Conservation (phyloP, 352 stramenopile species). For the Peronospora tabacina region DNA sequence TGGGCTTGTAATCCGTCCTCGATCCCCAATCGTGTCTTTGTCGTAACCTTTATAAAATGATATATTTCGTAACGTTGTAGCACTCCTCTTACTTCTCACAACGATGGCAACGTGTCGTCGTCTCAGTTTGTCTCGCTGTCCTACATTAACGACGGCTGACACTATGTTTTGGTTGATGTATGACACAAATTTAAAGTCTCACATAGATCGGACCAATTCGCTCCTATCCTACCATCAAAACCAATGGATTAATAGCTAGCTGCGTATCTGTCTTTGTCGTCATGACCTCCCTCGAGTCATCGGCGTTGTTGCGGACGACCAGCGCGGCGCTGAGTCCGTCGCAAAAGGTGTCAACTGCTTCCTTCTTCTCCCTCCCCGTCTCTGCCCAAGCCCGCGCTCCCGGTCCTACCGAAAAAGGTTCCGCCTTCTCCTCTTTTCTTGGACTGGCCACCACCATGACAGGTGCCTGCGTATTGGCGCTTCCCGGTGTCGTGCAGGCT, state of each 20-base stretch:
- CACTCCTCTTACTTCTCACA: too few relatives aligned
- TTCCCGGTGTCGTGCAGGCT: slow-evolving; percentile 57
- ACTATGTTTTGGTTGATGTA: too few relatives aligned
- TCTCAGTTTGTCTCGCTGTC: too few relatives aligned
- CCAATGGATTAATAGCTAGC: background rate
- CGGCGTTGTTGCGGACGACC: slow-evolving; percentile 31
- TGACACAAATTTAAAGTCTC: too few relatives aligned
- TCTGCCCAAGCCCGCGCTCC: slow-evolving; percentile 5
- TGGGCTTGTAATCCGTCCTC: too few relatives aligned
- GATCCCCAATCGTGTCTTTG: too few relatives aligned
- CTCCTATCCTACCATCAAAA: too few relatives aligned
- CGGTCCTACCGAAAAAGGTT: slow-evolving; percentile 41
- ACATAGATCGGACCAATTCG: too few relatives aligned
- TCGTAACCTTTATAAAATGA: too few relatives aligned
- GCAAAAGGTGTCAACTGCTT: slow-evolving; percentile 8
- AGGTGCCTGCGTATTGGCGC: slow-evolving; percentile 66
- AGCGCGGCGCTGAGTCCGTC: slow-evolving; percentile 20
- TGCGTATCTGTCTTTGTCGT: background rate
- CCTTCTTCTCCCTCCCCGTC: slow-evolving; percentile 1
- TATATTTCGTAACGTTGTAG: too few relatives aligned
- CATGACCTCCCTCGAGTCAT: slow-evolving; percentile 27
- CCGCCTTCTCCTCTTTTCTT: slow-evolving; percentile 64
- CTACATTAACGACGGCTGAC: too few relatives aligned
- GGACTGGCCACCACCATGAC: slow-evolving; percentile 81
- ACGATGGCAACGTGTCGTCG: too few relatives aligned